Evolutionary conservation across 345 rosid species (phyloP), one percentile per base, ranked within the genome.

Genomic region (Aquilaria yunnanensis): DNA sequence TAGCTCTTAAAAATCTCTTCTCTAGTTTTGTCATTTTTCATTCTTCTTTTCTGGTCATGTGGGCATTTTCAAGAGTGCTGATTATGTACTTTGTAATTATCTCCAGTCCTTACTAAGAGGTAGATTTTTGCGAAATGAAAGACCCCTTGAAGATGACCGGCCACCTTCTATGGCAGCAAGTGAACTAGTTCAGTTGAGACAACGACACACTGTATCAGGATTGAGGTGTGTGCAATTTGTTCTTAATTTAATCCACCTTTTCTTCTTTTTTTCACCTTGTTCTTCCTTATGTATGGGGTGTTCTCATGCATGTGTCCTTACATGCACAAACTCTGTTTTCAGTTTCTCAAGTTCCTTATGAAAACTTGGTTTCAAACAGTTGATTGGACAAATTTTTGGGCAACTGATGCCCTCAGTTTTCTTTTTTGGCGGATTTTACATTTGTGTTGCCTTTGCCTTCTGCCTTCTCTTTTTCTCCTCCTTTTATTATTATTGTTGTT

Each of bases 41-140:
- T 37, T 37, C 8, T 37, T 37, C 43, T 37, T 37, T 37, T 37
- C 43, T 37, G 5, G 43, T 9, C 5, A 9, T 37, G 3, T 37
- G 43, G 8, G 1, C 43, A 37, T 37, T 37, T 37, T 37, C 5
- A 37, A 9, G 5, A 9, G 43, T 37, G 8, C 43, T 37, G 43
- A 37, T 37, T 37, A 0, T 23, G 47, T 5, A 57, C 70, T 7
- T 53, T 5, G 67, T 49, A 55, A 23, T 14, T 64, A 61, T 65
- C 76, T 70, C 45, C 81, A 87, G 90, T 81, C 90, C 51, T 72
- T 87, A 72, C 83, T 85, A 53, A 79, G 95, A 62, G 88, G 95
- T 68, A 79, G 95, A 76, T 87, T 87, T 78, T 73, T 87, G 78
- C 77, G 86, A 60, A 79, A 79, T 78, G 95, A 87, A 69, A 79